phyloP scores from a whole-genome alignment of 2,329 filamentous ascomycete species.

The Arthrinium puccinioides region DNA sequence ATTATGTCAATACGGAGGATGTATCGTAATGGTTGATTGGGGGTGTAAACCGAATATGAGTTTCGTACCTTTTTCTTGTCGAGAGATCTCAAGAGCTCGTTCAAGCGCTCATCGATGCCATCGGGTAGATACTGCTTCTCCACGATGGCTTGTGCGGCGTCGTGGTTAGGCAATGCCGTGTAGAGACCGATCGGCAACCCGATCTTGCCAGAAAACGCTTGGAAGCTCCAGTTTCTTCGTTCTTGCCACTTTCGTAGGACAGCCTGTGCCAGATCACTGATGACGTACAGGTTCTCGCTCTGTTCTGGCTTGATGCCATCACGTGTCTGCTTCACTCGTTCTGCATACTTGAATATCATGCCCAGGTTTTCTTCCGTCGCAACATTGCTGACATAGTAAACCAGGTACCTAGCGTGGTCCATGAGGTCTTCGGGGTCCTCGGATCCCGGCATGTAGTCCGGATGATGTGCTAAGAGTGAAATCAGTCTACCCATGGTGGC shows the following conservation, averaged over 20 bases:
- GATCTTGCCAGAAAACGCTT: constrained; percentile 75
- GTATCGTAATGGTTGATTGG: no score
- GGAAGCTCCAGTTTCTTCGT: constrained; percentile 75
- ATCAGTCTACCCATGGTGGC: constrained; percentile 74
- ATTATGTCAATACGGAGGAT: constrained; percentile 17
- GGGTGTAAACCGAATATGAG: no score
- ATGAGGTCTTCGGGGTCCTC: constrained; percentile 58
- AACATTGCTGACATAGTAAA: constrained; percentile 80
- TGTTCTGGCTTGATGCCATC: constrained; percentile 65
- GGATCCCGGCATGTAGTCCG: constrained; percentile 82
- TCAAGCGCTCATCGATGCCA: constrained; percentile 67
- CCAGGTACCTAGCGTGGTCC: constrained; percentile 80
- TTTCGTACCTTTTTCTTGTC: constrained; percentile 64
- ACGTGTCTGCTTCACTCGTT: constrained; percentile 82
- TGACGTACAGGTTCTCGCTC: constrained; percentile 72
- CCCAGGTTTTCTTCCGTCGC: constrained; percentile 82
- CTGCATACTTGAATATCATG: constrained; percentile 84
- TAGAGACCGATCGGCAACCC: constrained; percentile 77
- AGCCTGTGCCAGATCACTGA: constrained; percentile 80
- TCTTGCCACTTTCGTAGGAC: constrained; percentile 83
- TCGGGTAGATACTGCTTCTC: constrained; percentile 79
- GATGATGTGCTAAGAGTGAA: constrained; percentile 86
- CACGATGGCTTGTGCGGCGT: constrained; percentile 75
- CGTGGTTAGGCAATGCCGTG: constrained; percentile 64
- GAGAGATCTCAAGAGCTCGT: constrained; percentile 55